Evolutionary conservation across 164 flowering plant species (phyloP).

Genomic region (Vitis cinerea): DNA sequence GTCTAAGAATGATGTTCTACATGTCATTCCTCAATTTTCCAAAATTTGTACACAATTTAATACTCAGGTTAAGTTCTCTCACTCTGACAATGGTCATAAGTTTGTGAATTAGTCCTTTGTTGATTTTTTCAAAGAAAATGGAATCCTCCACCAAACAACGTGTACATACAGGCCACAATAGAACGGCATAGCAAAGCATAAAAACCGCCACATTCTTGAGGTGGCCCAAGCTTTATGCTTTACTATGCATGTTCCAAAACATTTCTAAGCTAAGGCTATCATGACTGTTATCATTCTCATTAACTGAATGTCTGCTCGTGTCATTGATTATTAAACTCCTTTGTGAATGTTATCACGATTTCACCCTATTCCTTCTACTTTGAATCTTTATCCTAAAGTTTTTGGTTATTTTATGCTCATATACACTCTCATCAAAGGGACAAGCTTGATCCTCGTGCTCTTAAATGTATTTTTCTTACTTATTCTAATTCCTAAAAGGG

Average conservation of each 20-base stretch:
- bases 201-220: not conserved
- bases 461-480: not conserved
- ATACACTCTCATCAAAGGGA: too few species aligned
- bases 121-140: not conserved
- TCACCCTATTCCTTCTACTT: too few species aligned
- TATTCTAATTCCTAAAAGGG: not conserved
- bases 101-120: constrained; percentile 1
- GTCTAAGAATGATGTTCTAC: not conserved
- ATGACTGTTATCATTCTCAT: too few species aligned
- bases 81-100: not conserved
- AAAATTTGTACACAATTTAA: not conserved
- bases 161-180: not conserved
- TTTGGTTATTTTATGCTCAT: too few species aligned
- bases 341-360: too few species aligned
- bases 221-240: not conserved
- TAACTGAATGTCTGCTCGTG: too few species aligned
- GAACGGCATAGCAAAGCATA: not conserved
- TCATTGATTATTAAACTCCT: too few species aligned
- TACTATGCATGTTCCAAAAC: too few species aligned
- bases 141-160: not conserved
- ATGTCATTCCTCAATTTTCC: not conserved
- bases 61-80: not conserved
- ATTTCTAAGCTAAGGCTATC: too few species aligned
- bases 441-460: not conserved
- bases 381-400: too few species aligned